phyloP scores from a whole-genome alignment of 345 rosid genomes.

The Firmiana major region DNA sequence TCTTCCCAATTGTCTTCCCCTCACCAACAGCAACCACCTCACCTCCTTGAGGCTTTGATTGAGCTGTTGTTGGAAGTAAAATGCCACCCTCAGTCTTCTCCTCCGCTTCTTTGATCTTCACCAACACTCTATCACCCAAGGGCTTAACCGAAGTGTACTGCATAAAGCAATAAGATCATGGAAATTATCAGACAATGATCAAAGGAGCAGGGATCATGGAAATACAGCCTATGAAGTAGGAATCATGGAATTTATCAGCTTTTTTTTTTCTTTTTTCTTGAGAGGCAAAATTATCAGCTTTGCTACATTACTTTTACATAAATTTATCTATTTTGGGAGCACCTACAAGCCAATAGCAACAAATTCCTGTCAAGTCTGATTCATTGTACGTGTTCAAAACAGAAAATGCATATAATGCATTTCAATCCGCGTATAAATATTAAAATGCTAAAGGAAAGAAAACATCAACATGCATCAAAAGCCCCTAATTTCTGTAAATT shows the following conservation, averaged over 20 bases:
- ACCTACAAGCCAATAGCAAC: not conserved
- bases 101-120: slow-evolving; percentile 76
- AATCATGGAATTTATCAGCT: not conserved
- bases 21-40: slow-evolving; percentile 92
- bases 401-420: not conserved
- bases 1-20: slow-evolving; percentile 68
- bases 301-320: not conserved
- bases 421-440: too few relatives aligned
- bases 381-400: not conserved
- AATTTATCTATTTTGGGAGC: not conserved
- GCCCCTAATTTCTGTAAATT: not conserved
- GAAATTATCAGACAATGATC: not conserved
- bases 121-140: slow-evolving; percentile 82
- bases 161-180: not conserved
- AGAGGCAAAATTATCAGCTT: not conserved
- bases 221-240: too few relatives aligned
- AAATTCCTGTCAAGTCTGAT: not conserved
- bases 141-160: slow-evolving; percentile 85
- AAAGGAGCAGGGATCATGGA: not conserved
- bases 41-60: slow-evolving; percentile 84
- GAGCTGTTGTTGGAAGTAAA: slow-evolving; percentile 78
- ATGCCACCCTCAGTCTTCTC: slow-evolving; percentile 84
- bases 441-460: not conserved
- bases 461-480: not conserved
- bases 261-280: too few relatives aligned